Evolutionary conservation across 176 grass and related monocot species (phyloP).

Genomic region (Tillandsia fasciculata): DNA sequence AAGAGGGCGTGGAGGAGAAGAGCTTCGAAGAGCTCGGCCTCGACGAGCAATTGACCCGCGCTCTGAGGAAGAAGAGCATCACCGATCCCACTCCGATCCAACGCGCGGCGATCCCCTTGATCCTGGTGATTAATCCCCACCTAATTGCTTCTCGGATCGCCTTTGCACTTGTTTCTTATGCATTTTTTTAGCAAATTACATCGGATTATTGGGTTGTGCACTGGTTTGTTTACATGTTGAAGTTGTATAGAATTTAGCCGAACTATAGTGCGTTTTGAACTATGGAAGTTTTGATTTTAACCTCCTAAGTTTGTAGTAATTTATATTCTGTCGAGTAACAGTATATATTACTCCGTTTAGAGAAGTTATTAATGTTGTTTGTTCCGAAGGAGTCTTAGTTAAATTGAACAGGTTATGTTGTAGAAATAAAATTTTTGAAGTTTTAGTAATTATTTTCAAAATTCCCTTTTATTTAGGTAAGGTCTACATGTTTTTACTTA

Average conservation of each 20-base stretch:
- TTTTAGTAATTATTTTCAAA: too few relatives aligned
- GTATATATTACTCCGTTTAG: too few relatives aligned
- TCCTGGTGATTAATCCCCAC: constrained; percentile 38
- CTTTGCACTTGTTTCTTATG: background rate
- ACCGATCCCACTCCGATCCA: constrained; percentile 60
- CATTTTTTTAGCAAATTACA: background rate
- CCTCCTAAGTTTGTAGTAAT: too few relatives aligned
- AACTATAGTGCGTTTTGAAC: too few relatives aligned
- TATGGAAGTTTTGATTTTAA: too few relatives aligned
- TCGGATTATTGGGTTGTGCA: background rate
- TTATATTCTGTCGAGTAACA: too few relatives aligned
- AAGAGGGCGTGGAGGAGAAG: constrained; percentile 43
- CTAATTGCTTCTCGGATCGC: background rate
- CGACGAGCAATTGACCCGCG: constrained; percentile 73
- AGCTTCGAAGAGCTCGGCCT: constrained; percentile 66
- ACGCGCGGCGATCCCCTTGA: constrained; percentile 71
- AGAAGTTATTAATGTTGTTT: too few relatives aligned
- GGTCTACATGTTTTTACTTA: constrained; percentile 4
- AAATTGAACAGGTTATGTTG: too few relatives aligned
- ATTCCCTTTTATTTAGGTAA: too few relatives aligned
- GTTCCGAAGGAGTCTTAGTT: too few relatives aligned
- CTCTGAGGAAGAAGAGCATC: constrained; percentile 72
- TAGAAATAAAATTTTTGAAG: too few relatives aligned
- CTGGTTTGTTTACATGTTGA: background rate
- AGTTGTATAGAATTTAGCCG: too few relatives aligned